Evolutionary conservation across 805 yeast species (phyloP), one percentile per base, ranked within the genome.

Genomic region (Saccharomycopsis sp.): DNA sequence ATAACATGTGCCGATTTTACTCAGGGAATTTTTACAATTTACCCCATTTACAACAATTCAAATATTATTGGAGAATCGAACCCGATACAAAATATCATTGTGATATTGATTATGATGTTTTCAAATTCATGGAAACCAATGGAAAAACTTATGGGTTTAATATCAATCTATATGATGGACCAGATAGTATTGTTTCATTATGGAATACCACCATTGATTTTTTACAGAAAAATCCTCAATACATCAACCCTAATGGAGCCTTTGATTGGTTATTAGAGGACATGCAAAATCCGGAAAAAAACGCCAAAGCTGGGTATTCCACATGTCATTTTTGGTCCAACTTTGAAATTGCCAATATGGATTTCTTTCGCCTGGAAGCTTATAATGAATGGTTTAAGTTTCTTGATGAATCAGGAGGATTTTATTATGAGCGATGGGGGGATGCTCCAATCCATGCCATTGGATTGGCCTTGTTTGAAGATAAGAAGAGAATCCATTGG

Each of bases 341-440:
- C 57, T 86, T 85, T 50, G 95, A 86, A 54, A 80, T 85, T 41
- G 89, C 78, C 10, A 78, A 82, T 51, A 70, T 86, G 81, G 89
- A 86, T 49, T 86, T 86, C 51, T 80, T 66, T 60, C 62, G 95
- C 39, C 61, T 70, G 19, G 77, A 80, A 40, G 74, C 86, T 1
- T 86, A 85, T 53, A 62, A 66, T 29, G 59, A 60, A 10, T 85
- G 81, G 74, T 73, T 79, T 52, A 61, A 78, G 25, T 61, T 65
- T 51, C 60, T 86, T 30, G 95, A 85, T 42, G 46, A 65, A 3
- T 59, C 76, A 1, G 92, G 94, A 15, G 89, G 89, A 3, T 85
- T 85, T 52, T 86, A 83, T 57, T 86, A 86, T 52, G 95, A 87
- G 57, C 61, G 95, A 42, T 85, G 95, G 95, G 95, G 95, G 2